Percentiles rank a stretch among this genome's conserved stretches.
Conservation (phyloP, 768 basidiomycete species). For the Macrocybe gigantea region DNA sequence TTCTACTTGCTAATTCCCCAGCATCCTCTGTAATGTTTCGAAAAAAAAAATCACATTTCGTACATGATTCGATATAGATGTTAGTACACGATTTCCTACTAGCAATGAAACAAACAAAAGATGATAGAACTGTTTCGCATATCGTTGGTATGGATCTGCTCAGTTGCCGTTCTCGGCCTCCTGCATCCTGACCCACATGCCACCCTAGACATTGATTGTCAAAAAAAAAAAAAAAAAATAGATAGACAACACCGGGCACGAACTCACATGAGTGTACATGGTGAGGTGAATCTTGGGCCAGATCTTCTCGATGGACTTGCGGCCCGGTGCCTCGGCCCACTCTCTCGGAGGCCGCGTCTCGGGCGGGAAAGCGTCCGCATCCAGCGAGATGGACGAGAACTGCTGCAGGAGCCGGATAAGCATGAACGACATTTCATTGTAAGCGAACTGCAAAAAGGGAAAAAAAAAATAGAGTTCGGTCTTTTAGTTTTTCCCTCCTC, state of each 20-base stretch:
- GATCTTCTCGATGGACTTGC: constrained; percentile 45
- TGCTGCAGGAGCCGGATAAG: constrained; percentile 57
- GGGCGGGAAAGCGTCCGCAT: constrained; percentile 37
- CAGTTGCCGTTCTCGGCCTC: constrained; percentile 21
- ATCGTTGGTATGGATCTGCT: no score
- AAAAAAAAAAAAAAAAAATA: neutral
- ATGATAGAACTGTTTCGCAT: no score
- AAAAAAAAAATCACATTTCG: no score
- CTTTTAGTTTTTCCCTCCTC: no score
- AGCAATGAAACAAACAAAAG: no score
- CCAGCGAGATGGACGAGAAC: constrained; percentile 44
- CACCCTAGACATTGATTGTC: constrained; percentile 32
- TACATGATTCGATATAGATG: no score
- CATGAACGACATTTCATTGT: constrained; percentile 60
- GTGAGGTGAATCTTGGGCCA: constrained; percentile 50
- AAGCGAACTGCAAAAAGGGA: constrained; percentile 35
- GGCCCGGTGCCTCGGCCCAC: constrained; percentile 39
- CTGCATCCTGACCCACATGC: constrained; percentile 47
- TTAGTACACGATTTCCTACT: no score
- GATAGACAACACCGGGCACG: no score
- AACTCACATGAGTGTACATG: constrained; percentile 41
- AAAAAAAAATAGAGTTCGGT: neutral
- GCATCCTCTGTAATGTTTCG: no score
- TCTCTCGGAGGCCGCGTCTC: constrained; percentile 37
- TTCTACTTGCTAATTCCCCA: no score